These are phyloP conservation scores for Malus orientalis DNA, from an alignment of 306 rosid species.

Conservation along the genomic window DNA sequence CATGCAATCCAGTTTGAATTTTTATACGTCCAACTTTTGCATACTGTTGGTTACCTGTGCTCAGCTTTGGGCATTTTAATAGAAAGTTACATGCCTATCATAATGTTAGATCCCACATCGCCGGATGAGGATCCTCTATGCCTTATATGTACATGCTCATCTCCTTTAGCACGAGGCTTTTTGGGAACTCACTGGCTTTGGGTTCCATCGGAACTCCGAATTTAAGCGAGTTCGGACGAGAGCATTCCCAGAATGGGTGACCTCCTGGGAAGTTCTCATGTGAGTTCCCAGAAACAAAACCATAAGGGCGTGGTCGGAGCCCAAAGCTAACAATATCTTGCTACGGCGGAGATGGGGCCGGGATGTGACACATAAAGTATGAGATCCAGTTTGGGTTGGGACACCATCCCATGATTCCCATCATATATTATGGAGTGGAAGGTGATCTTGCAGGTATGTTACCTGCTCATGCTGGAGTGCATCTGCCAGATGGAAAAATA, in stretches of 20 bases:
- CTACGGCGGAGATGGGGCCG: fast-evolving
- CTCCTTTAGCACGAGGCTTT: no score
- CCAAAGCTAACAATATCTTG: no score
- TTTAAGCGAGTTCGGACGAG: no score
- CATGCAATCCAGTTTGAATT: not conserved
- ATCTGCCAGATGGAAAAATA: not conserved
- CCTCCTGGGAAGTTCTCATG: no score
- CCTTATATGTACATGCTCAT: no score
- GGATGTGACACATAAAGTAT: no score
- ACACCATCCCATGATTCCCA: not conserved
- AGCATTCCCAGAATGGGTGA: no score
- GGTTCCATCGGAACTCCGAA: no score
- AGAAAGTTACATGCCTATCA: not conserved
- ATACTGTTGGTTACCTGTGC: not conserved
- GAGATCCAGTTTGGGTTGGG: not conserved
- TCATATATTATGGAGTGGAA: not conserved
- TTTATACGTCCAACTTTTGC: not conserved
- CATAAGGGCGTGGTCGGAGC: fast-evolving
- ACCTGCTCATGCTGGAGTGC: not conserved
- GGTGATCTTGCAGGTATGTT: not conserved
- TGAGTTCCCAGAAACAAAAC: no score
- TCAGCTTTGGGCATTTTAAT: not conserved
- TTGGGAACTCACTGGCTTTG: no score
- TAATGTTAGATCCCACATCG: no score
- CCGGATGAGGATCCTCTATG: no score